Base-by-base conservation (phyloP, 768 basidiomycete genomes). In the Lactarius sanguifluus region DNA sequence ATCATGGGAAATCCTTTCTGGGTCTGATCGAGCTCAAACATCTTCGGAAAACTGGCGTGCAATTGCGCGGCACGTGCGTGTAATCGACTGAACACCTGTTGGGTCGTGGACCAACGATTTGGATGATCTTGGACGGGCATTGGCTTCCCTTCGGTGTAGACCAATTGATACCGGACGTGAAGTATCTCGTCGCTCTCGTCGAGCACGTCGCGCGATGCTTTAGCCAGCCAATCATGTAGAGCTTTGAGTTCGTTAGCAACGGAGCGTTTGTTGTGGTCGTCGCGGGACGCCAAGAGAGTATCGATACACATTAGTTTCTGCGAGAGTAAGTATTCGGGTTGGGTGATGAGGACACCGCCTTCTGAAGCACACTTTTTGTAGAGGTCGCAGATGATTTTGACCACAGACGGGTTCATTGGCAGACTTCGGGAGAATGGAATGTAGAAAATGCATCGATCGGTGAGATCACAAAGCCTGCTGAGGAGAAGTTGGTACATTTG, bases 291-390 rank as follows among this genome's bases (percentile, higher is more conserved):
- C 9, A 66, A 54, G 32, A 66, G 73, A 30, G 71, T 73, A 66
- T 85, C 79, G 30, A 85, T 72, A 5, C 75, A 77, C 77, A 82
- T 79, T 13, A 86, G 74, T 66, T 79, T 77, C 64, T 82, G 81
- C 0, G 85, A 85, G 2, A 86, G 75, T 23, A 84, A 73, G 38
- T 86, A 81, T 43, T 85, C 84, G 0, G 85, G 85, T 59, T 86
- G 85, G 10, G 75, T 64, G 0, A 86, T 73, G 9, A 85, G 71
- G 28, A 85, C 68, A 0, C 85, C 84, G 15, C 76, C 72, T 18
- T 72, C 72, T 1, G 59, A 60, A 68, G 74, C 75, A 61, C 85
- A 86, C 36, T 76, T 75, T 40, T 73, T 63, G 66, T 80, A 76
- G 5, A 85, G 56, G 6, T 57, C 45, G 8, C 62, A 69, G 8